Evolutionary conservation across 2,329 filamentous ascomycete genomes (phyloP).

Genomic region (Pestalotiopsis sp.): DNA sequence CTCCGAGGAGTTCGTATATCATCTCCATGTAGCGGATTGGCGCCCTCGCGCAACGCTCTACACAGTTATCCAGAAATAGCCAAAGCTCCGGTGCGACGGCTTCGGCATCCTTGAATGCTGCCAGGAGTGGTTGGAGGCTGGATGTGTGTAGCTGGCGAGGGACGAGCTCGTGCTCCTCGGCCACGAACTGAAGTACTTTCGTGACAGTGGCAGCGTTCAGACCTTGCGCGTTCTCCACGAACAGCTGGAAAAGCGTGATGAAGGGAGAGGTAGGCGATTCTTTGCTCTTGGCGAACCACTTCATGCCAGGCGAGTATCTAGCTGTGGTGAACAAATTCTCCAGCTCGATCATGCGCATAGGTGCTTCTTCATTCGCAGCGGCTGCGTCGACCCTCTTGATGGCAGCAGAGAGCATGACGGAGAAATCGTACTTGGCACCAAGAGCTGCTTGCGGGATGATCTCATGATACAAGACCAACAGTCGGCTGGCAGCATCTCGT

Average conservation of each 20-base stretch:
- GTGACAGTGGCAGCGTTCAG: constrained; percentile 54
- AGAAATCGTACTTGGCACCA: constrained; percentile 86
- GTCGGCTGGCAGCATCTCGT: constrained; percentile 75
- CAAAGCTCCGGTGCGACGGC: constrained; percentile 49
- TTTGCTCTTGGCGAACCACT: constrained; percentile 82
- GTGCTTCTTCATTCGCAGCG: constrained; percentile 50
- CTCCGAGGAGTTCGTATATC: constrained; percentile 53
- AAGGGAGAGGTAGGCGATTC: constrained; percentile 70
- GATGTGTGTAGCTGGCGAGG: constrained; percentile 43
- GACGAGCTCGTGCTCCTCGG: constrained; percentile 69
- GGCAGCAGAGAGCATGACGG: constrained; percentile 70
- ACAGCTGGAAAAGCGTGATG: constrained; percentile 67
- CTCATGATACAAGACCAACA: constrained; percentile 85
- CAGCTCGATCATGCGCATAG: constrained; percentile 71
- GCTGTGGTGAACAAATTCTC: constrained; percentile 83
- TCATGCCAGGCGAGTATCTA: constrained; percentile 78
- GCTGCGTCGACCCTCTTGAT: constrained; percentile 63
- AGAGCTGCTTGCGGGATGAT: constrained; percentile 78
- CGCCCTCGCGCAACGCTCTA: constrained; percentile 71
- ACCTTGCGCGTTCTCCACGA: constrained; percentile 49
- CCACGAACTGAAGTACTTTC: constrained; percentile 61
- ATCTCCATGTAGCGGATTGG: constrained; percentile 84
- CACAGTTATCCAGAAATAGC: constrained; percentile 80
- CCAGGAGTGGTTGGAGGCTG: constrained; percentile 50
- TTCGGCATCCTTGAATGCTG: constrained; percentile 36